Evolutionary conservation across 352 stramenopile genomes (phyloP).

Genomic region (Elongisporangium prolatum): DNA sequence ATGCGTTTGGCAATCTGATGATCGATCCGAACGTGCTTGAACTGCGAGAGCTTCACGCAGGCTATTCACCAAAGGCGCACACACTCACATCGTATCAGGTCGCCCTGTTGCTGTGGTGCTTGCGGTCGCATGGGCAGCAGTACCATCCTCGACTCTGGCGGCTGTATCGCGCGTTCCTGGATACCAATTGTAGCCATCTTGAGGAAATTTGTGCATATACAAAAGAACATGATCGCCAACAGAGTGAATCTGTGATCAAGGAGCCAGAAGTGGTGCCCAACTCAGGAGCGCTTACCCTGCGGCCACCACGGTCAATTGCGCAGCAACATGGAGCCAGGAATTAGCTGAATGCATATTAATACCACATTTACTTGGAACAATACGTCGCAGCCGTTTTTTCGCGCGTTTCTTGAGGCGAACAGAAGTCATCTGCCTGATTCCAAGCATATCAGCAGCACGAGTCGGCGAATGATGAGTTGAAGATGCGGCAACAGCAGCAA

Average conservation of each 20-base stretch:
- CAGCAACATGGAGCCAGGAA: background rate
- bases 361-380: too few relatives aligned
- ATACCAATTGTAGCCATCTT: constrained; percentile 18
- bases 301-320: background rate
- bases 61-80: constrained; percentile 33
- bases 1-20: constrained; percentile 37
- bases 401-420: too few relatives aligned
- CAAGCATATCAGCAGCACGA: background rate
- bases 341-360: too few relatives aligned
- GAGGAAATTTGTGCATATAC: constrained; percentile 23
- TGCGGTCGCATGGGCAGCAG: constrained; percentile 21
- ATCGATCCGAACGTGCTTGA: constrained; percentile 38
- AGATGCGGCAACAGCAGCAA: background rate
- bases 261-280: background rate
- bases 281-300: background rate
- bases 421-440: too few relatives aligned
- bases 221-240: background rate
- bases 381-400: too few relatives aligned
- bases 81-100: constrained; percentile 34
- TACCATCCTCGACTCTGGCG: constrained; percentile 31
- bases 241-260: background rate
- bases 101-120: constrained; percentile 35
- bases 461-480: background rate
- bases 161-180: constrained; percentile 22
- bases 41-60: constrained; percentile 26